Percentiles rank a stretch among this genome's conserved stretches.
Conservation (phyloP, 177 flowering plant genomes). For the Vitis hybrid region DNA sequence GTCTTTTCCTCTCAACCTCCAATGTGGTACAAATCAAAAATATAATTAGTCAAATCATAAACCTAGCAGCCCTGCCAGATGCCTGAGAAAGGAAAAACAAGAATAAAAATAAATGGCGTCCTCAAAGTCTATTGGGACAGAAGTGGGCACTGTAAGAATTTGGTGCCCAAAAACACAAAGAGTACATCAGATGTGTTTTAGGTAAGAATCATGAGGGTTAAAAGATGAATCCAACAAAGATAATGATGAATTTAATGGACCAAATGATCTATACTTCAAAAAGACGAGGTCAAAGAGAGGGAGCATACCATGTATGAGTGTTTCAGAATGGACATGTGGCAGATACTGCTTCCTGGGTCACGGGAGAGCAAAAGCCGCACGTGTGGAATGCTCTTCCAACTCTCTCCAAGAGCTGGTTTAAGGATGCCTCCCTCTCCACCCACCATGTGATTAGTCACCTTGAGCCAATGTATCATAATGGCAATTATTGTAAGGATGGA, state of each 20-base stretch:
- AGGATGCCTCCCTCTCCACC: constrained; percentile 65
- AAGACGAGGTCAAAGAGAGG: background rate
- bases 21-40: background rate
- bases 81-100: constrained; percentile 33
- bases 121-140: background rate
- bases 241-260: background rate
- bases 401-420: constrained; percentile 90
- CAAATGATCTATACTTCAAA: background rate
- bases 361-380: constrained; percentile 65
- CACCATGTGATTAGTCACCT: constrained; percentile 89
- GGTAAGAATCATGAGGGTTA: too few species aligned
- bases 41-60: constrained; percentile 16
- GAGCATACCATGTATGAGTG: constrained; percentile 55
- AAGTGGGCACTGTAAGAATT: background rate
- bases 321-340: constrained; percentile 49
- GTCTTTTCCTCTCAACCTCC: background rate
- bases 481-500: background rate
- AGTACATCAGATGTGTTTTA: background rate
- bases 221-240: background rate
- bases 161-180: background rate
- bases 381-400: constrained; percentile 84
- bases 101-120: background rate
- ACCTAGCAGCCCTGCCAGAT: constrained; percentile 31
- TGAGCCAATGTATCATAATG: constrained; percentile 1
- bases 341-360: constrained; percentile 34